phyloP scores from a whole-genome alignment of 2,329 filamentous ascomycete species.

The Claviceps sp. region DNA sequence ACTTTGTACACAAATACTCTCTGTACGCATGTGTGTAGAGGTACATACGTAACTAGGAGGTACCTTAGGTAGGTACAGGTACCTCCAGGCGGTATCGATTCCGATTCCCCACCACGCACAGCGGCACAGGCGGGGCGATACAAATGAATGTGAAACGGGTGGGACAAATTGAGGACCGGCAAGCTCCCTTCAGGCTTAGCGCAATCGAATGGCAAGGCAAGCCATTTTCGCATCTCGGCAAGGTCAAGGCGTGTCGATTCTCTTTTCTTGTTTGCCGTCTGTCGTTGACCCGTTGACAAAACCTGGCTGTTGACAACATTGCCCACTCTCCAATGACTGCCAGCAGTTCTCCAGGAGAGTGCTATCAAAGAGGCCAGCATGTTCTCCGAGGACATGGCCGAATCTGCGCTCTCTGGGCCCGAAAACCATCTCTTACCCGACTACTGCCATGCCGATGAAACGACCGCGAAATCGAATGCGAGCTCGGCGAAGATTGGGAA shows the following conservation, averaged over 20 bases:
- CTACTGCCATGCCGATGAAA: background rate
- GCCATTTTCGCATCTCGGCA: background rate
- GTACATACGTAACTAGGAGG: too few relatives aligned
- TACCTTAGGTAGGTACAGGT: too few relatives aligned
- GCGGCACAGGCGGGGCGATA: too few relatives aligned
- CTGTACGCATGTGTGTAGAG: too few relatives aligned
- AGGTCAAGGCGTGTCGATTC: background rate
- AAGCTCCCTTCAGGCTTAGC: too few relatives aligned
- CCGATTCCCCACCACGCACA: too few relatives aligned
- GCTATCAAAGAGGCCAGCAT: background rate
- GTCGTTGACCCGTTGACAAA: too few relatives aligned
- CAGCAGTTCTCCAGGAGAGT: too few relatives aligned
- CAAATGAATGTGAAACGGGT: too few relatives aligned
- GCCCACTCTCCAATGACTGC: background rate
- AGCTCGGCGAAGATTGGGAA: conserved; percentile 10
- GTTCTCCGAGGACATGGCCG: background rate
- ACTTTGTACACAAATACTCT: too few relatives aligned
- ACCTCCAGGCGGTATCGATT: too few relatives aligned
- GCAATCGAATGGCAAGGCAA: background rate
- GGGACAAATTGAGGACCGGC: too few relatives aligned
- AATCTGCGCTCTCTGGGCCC: background rate
- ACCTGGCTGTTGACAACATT: background rate
- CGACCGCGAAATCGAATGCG: background rate
- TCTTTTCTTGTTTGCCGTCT: background rate
- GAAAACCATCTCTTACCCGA: background rate